These are phyloP conservation scores for Phytopythium mirpurense DNA, from an alignment of 352 stramenopile species.

Conservation along the genomic window DNA sequence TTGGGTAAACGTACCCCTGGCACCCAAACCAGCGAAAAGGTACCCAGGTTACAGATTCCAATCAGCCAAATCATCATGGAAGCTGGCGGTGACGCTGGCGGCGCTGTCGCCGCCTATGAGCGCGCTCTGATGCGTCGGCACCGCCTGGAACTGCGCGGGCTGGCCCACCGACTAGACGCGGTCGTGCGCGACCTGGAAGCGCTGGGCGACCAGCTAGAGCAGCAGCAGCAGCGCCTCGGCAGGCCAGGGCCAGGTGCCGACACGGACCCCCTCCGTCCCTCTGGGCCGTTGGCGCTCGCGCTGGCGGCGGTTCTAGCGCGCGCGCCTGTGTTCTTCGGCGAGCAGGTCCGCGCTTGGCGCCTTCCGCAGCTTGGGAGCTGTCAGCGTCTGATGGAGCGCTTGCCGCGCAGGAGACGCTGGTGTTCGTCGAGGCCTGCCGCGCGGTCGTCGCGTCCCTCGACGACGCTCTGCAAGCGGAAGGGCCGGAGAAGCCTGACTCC, in stretches of 20 bases:
- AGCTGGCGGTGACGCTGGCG: background rate
- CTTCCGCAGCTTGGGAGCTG: background rate
- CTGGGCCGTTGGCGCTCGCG: background rate
- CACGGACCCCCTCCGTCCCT: too few species aligned
- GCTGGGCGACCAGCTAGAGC: background rate
- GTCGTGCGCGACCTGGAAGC: background rate
- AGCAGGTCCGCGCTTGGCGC: background rate
- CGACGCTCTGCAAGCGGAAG: background rate
- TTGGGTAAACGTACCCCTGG: background rate
- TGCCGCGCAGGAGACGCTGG: constrained; percentile 10
- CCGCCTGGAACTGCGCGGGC: background rate
- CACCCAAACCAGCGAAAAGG: too few species aligned
- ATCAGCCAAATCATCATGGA: background rate
- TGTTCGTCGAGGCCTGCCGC: constrained; percentile 10
- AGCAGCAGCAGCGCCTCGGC: too few species aligned
- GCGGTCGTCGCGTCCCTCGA: constrained; percentile 7
- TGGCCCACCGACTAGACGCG: background rate
- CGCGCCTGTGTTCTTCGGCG: background rate
- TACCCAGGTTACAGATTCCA: too few species aligned
- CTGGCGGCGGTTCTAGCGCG: background rate
- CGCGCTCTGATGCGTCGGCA: constrained; percentile 5
- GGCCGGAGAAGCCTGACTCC: background rate
- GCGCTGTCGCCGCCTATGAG: constrained; percentile 2
- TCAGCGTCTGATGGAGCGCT: background rate
- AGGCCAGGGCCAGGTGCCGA: background rate